phyloP scores from a whole-genome alignment of 169 alveolate species.

The Plasmodium adleri region DNA sequence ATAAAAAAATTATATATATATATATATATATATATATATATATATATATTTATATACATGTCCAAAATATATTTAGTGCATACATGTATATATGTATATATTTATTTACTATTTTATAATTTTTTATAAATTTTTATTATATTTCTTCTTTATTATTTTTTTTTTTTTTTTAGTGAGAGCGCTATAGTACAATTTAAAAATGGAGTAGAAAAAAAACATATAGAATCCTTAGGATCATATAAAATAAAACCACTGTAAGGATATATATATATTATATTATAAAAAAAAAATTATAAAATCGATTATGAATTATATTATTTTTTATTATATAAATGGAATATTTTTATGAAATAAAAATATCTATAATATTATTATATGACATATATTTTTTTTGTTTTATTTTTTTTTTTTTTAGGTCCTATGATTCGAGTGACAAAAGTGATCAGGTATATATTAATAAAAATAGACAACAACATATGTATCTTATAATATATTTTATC shows the following conservation, averaged over 20 bases:
- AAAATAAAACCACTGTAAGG: constrained; percentile 53
- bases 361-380: not conserved
- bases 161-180: constrained; percentile 32
- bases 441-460: constrained; percentile 31
- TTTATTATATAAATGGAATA: not conserved
- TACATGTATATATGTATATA: not conserved
- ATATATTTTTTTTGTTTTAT: constrained; percentile 8
- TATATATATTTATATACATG: not conserved
- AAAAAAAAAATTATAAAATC: not conserved
- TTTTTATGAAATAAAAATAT: not conserved
- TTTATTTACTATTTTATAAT: not conserved
- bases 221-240: constrained; percentile 40
- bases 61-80: too few relatives aligned
- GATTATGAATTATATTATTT: not conserved
- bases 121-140: not conserved
- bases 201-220: constrained; percentile 51
- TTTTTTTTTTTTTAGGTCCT: constrained; percentile 7
- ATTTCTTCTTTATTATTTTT: not conserved
- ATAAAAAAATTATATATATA: too few relatives aligned
- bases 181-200: constrained; percentile 33
- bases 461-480: too few relatives aligned
- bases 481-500: too few relatives aligned
- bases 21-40: not conserved
- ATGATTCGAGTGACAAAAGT: constrained; percentile 8
- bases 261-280: not conserved